These are phyloP conservation scores for Bondarzewia mesenterica DNA, from an alignment of 1,284 basidiomycete genomes.

Conservation along the genomic window DNA sequence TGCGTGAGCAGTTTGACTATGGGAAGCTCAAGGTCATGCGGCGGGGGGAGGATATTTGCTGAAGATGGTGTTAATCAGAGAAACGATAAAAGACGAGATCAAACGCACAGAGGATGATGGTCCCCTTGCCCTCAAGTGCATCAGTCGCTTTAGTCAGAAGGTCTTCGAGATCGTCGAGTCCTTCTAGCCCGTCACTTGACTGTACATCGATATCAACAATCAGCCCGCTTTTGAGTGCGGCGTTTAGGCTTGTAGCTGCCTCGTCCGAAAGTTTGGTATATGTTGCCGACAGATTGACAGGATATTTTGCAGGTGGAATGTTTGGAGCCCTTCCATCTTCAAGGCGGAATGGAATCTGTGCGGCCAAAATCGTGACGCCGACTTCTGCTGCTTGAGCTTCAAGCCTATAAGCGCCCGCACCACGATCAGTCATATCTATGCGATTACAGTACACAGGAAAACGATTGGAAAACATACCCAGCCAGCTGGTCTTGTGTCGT, in stretches of 20 bases:
- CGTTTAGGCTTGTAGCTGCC: constrained; percentile 44
- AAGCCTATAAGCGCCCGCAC: constrained; percentile 5
- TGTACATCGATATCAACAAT: constrained; percentile 66
- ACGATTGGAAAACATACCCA: constrained; percentile 10
- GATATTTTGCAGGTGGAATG: constrained; percentile 29
- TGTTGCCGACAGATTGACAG: constrained; percentile 46
- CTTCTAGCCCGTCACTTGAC: constrained; percentile 35
- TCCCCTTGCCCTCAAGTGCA: constrained; percentile 31
- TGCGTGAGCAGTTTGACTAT: constrained; percentile 74
- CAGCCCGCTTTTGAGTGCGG: constrained; percentile 53
- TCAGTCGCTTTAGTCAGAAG: constrained; percentile 55
- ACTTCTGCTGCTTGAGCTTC: constrained; percentile 10
- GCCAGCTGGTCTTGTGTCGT: constrained; percentile 17
- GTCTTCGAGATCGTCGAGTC: constrained; percentile 68
- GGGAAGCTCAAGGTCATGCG: constrained; percentile 61
- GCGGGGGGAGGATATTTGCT: constrained; percentile 86
- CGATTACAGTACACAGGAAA: not conserved
- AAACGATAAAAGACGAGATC: not conserved
- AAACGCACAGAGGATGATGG: constrained; percentile 69
- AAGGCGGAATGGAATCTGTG: constrained; percentile 53
- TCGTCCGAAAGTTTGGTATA: constrained; percentile 41
- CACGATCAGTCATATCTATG: not conserved
- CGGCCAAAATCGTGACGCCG: constrained; percentile 22
- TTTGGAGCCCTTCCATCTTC: constrained; percentile 31
- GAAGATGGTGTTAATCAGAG: constrained; percentile 7